Percentiles rank a stretch among this genome's conserved stretches.
phyloP scores from a whole-genome alignment of 768 basidiomycete genomes.

The Suillus weaverae region DNA sequence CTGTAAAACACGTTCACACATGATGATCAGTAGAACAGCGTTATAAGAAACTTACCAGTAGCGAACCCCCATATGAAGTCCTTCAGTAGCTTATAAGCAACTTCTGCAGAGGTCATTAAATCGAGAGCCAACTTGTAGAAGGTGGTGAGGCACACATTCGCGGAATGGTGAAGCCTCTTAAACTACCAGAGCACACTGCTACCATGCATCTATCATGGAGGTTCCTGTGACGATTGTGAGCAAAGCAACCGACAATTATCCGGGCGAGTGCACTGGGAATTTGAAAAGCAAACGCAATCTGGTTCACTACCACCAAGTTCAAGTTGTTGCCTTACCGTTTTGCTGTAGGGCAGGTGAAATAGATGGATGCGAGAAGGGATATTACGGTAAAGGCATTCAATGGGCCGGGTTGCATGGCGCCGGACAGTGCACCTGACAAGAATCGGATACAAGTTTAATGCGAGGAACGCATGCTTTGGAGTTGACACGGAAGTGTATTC shows the following conservation, averaged over 20 bases:
- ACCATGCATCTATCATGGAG: conserved; percentile 4
- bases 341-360: conserved; percentile 1
- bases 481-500: neutral
- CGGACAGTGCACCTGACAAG: neutral
- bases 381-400: neutral
- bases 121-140: conserved; percentile 24
- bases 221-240: conserved; percentile 34
- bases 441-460: neutral
- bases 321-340: neutral
- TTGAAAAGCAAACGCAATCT: neutral
- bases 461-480: neutral
- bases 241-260: conserved; percentile 48
- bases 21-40: neutral
- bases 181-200: conserved; percentile 36
- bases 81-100: conserved; percentile 45
- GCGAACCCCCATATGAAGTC: conserved; percentile 74
- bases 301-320: neutral
- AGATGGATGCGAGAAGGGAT: neutral
- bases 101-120: conserved; percentile 30
- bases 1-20: conserved; percentile 31
- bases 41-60: conserved; percentile 44
- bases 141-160: conserved; percentile 30
- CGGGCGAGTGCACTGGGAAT: conserved; percentile 29
- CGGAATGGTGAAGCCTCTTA: conserved; percentile 33
- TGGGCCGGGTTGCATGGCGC: neutral